Conservation (phyloP, 441 rosid species). For the Bocquillonia castaneifolia region DNA sequence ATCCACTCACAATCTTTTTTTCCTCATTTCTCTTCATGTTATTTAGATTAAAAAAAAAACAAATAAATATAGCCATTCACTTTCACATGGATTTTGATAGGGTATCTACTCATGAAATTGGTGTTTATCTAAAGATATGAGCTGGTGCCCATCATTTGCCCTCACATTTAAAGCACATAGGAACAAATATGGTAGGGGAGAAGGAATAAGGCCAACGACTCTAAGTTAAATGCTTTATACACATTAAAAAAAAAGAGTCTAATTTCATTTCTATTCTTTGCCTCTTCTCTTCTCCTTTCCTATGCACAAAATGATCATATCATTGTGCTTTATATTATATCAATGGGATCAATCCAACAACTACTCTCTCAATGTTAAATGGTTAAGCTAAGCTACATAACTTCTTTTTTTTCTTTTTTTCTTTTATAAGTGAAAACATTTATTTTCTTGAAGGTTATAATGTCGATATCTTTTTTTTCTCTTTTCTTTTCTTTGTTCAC, state of each 20-base stretch:
- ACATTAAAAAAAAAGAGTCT: not conserved
- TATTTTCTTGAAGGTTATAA: not conserved
- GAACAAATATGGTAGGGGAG: slow-evolving; percentile 15
- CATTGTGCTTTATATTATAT: not conserved
- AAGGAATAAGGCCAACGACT: not conserved
- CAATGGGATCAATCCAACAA: not conserved
- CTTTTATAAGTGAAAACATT: not conserved
- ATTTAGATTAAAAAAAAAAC: not conserved
- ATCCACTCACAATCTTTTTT: not conserved
- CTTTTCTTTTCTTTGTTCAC: not conserved
- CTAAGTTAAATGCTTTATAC: not conserved
- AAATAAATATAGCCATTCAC: slow-evolving; percentile 12
- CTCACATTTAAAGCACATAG: slow-evolving; percentile 17
- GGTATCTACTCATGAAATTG: slow-evolving; percentile 18
- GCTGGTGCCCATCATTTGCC: slow-evolving; percentile 22
- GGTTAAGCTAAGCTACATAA: not conserved
- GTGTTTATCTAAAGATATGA: slow-evolving; percentile 13
- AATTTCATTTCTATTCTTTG: not conserved
- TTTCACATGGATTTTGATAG: slow-evolving; percentile 15
- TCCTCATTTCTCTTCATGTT: not conserved
- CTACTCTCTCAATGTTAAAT: not conserved
- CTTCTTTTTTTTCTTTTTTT: not conserved
- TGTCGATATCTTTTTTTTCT: not conserved
- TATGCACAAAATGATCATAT: not conserved
- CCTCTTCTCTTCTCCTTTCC: not conserved